Base-by-base conservation (phyloP, 331 rosid genomes). In the Arachis monticola region DNA sequence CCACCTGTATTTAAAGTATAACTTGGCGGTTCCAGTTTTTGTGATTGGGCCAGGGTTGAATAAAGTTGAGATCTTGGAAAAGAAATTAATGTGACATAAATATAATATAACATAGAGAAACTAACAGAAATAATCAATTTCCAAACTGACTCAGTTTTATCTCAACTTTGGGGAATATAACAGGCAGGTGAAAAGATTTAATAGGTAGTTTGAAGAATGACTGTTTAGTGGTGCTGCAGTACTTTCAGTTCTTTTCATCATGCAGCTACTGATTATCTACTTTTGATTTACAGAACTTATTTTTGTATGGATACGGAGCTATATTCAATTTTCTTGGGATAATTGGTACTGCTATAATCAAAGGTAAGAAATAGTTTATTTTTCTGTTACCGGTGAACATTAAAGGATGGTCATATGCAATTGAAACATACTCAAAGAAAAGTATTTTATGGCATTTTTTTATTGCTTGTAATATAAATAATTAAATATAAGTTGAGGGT, bases 241-340 rank as follows among this genome's bases (percentile, higher is more conserved):
- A 41, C 27, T 40, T 56, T 58, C 48, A 53, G 57, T 61, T 38
- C 60, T 53, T 32, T 72, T 48, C 41, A 9, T 10, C 5, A 5
- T 64, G 30, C 57, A 10, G 67, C 50, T 69, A 60, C 68, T 61
- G 13, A 80, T 47, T 79, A 50, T 78, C 60, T 64, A 17, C 77
- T 60, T 81, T 79, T 72, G 69, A 42, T 64, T 73, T 87, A 77
- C 98, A 93, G 97, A 93, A 93, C 83, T 83, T 93, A 82, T 93
- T 93, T 83, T 83, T 93, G 68, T 93, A 93, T 12, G 97, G 98
- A 47, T 90, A 93, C 80, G 98, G 97, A 76, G 98, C 98, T 42
- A 85, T 93, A 46, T 93, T 93, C 95, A 93, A 93, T 88, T 90
- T 93, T 83, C 85, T 93, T 77, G 98, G 96, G 79, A 88, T 93